Base-by-base conservation (phyloP, 1,284 basidiomycete species). In the Neonothopanus nambi region DNA sequence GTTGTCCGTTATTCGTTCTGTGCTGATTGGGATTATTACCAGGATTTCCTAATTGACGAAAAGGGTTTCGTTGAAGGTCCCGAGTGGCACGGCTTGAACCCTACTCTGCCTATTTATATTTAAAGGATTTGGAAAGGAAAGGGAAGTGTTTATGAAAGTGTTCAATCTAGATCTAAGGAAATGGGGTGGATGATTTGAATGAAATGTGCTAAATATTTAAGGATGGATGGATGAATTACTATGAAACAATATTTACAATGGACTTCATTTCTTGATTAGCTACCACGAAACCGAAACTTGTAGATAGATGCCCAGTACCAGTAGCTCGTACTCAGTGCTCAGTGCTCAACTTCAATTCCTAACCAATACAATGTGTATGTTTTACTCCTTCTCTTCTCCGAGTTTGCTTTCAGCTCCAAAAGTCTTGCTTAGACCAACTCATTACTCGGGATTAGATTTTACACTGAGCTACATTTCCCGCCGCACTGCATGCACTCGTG, bases 1-100 rank as follows among this genome's bases (percentile, higher is more conserved):
- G 36, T 17, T 30, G 21, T 51, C 2, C 8, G 30, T 36, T 15
- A 52, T 15, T 13, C 30, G n/a, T n/a, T n/a, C n/a, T n/a, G n/a
- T 40, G 0, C 23, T 44, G 13, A n/a, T 36, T 46, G 8, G 37
- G 44, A 38, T 15, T 46, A 7, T n/a, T n/a, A n/a, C n/a, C 54
- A 90, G 87, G 86, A 93, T 67, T 93, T 93, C 78, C 72, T 93
- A 57, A 89, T 89, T 52, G 88, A 92, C 55, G 81, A 93, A 58
- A 82, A 83, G 57, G 81, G 82, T 1, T 83, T 92, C 56, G 80
- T 84, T n/a, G 77, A 80, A 56, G 85, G 84, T 1, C 71, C 81
- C 0, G 85, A 88, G 52, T 91, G 89, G 89, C 70, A 64, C n/a
- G 84, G 79, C 2, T 70, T 90, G 26, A 87, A 91, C 69, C 89